A percentile compares a stretch with the other conserved stretches of the same genome.
Conservation (phyloP, 495 filamentous ascomycete species). For the Hypoxylon fragiforme region DNA sequence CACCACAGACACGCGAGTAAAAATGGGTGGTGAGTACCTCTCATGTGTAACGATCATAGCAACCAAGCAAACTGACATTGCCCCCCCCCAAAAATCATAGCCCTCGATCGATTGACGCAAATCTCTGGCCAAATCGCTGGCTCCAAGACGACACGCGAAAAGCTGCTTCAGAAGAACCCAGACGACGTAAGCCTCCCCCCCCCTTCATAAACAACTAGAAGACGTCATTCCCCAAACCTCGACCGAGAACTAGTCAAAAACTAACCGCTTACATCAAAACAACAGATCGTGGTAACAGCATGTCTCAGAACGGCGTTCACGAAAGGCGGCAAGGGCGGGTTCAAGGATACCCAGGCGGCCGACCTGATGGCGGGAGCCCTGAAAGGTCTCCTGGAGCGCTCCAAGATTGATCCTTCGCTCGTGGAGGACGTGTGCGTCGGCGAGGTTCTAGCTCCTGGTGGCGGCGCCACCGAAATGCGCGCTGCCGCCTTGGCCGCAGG, state of each 20-base stretch:
- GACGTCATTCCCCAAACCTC: background rate
- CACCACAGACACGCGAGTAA: too few relatives aligned
- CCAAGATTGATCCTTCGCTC: conserved; percentile 77
- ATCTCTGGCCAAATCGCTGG: conserved; percentile 52
- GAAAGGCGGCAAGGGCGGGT: conserved; percentile 87
- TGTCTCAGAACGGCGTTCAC: conserved; percentile 90
- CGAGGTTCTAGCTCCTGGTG: conserved; percentile 86
- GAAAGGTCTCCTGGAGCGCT: conserved; percentile 77
- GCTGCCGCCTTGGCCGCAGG: conserved; percentile 90
- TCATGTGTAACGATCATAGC: conserved; percentile 8
- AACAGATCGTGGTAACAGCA: conserved; percentile 84
- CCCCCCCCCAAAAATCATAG: too few relatives aligned
- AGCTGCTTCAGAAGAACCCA: conserved; percentile 54
- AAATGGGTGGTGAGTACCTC: conserved; percentile 38
- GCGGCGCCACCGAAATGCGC: conserved; percentile 94
- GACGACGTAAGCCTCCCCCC: conserved; percentile 50
- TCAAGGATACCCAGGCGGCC: conserved; percentile 89
- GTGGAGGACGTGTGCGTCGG: conserved; percentile 95
- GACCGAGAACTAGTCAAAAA: background rate
- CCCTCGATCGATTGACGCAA: conserved; percentile 50
- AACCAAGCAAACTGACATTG: background rate
- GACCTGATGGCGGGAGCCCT: conserved; percentile 87
- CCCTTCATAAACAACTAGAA: too few relatives aligned
- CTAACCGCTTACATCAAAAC: conserved; percentile 11
- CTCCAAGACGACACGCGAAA: conserved; percentile 46